phyloP scores from a whole-genome alignment of 208 protist species.

The Crithidia fasciculata region DNA sequence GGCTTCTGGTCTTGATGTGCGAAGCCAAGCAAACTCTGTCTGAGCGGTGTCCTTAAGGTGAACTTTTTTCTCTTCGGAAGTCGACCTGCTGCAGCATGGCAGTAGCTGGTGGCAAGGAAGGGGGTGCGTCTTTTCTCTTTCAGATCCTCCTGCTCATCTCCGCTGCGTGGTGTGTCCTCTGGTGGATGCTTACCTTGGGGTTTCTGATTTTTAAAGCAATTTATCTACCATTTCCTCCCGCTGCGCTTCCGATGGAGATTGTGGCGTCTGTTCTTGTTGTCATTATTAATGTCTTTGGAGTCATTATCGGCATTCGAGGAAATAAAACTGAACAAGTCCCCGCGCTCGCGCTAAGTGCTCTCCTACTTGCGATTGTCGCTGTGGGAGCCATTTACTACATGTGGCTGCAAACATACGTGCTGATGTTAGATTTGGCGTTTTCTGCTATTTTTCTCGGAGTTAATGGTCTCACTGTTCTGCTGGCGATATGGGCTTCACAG shows the following conservation, averaged over 20 bases:
- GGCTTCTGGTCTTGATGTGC: too few species aligned
- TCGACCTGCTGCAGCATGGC: constrained; percentile 3
- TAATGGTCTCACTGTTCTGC: constrained; percentile 49
- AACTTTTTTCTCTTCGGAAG: not conserved
- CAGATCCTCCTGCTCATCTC: constrained; percentile 52
- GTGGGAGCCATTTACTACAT: constrained; percentile 78
- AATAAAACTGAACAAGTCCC: constrained; percentile 52
- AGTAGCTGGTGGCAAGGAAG: not conserved
- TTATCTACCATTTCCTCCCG: constrained; percentile 62
- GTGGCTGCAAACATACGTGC: constrained; percentile 87
- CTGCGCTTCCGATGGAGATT: constrained; percentile 73
- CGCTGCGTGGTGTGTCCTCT: constrained; percentile 42
- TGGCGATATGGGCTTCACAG: constrained; percentile 42
- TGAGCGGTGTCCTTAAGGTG: not conserved
- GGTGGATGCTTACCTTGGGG: constrained; percentile 60
- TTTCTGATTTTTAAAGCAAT: constrained; percentile 71
- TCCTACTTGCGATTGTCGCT: constrained; percentile 44
- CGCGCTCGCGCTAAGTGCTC: constrained; percentile 38
- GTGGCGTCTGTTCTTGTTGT: constrained; percentile 54
- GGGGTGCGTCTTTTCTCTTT: constrained; percentile 52
- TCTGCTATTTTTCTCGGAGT: constrained; percentile 61
- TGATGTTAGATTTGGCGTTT: constrained; percentile 74
- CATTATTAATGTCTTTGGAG: constrained; percentile 41
- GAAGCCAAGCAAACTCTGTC: too few species aligned
- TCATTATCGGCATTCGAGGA: constrained; percentile 54